A percentile compares a stretch with the other conserved stretches of the same genome.
phyloP scores from a whole-genome alignment of 129 eudicot genomes.

The Pulicaria dysenterica region DNA sequence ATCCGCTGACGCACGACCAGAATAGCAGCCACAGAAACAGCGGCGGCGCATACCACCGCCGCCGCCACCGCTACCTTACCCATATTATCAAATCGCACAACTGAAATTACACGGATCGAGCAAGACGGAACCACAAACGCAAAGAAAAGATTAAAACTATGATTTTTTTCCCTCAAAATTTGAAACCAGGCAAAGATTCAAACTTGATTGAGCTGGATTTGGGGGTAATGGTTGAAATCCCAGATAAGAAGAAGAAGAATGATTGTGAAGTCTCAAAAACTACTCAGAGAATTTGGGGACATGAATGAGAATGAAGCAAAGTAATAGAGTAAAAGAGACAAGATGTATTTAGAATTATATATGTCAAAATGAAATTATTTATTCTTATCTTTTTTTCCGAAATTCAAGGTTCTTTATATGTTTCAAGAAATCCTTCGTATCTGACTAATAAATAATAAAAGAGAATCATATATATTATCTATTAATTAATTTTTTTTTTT shows the following conservation, averaged over 20 bases:
- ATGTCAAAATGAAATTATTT: conserved; percentile 6
- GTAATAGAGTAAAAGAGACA: conserved; percentile 27
- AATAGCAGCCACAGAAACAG: conserved; percentile 74
- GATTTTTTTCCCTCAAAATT: conserved; percentile 1
- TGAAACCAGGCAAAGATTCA: conserved; percentile 24
- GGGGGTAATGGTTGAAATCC: conserved; percentile 8
- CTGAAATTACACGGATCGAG: conserved; percentile 18
- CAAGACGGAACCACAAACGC: neutral
- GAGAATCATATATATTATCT: no score
- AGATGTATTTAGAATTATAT: conserved; percentile 40
- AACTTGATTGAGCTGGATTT: conserved; percentile 23
- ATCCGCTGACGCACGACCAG: conserved; percentile 68
- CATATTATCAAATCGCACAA: conserved; percentile 40
- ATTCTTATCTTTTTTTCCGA: conserved; percentile 13
- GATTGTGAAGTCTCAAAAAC: conserved; percentile 6
- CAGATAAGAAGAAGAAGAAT: neutral
- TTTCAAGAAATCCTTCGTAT: neutral
- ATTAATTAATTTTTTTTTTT: no score
- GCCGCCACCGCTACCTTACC: conserved; percentile 76
- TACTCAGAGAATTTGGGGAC: conserved; percentile 26
- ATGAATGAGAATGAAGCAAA: conserved; percentile 20
- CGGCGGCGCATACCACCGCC: conserved; percentile 75
- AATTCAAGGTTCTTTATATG: neutral
- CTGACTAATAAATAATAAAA: no score
- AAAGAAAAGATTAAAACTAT: neutral